Evolutionary conservation across 2,329 filamentous ascomycete genomes (phyloP).

Genomic region (Diaporthe caulivora): DNA sequence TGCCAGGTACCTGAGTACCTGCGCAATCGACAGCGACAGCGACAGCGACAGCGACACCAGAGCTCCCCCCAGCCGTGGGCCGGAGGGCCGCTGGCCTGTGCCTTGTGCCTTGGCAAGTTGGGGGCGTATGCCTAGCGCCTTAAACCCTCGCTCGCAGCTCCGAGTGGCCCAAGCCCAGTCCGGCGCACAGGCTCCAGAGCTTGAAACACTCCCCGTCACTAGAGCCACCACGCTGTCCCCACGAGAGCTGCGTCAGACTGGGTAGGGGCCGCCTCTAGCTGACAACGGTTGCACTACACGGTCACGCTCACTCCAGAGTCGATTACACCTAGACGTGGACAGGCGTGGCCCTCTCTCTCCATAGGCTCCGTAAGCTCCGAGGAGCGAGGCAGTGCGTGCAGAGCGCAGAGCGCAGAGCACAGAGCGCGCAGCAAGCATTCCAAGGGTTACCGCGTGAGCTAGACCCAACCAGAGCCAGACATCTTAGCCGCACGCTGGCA

Average conservation of each 20-base stretch:
- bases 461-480: background rate
- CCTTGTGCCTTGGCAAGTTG: too few species aligned
- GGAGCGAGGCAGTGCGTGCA: background rate
- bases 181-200: slow-evolving; percentile 16
- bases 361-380: background rate
- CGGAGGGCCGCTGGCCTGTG: background rate
- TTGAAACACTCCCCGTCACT: slow-evolving; percentile 22
- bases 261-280: slow-evolving; percentile 1
- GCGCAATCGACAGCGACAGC: slow-evolving; percentile 14
- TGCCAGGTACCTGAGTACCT: background rate
- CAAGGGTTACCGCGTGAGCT: background rate
- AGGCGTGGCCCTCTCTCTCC: background rate
- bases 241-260: slow-evolving; percentile 25
- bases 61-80: background rate
- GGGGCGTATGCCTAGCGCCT: slow-evolving; percentile 19
- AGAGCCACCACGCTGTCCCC: slow-evolving; percentile 11
- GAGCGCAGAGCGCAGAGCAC: too few species aligned
- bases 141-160: slow-evolving; percentile 5
- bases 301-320: background rate
- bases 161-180: background rate
- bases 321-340: slow-evolving; percentile 1
- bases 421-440: too few species aligned
- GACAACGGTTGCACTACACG: background rate
- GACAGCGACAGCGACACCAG: too few species aligned
- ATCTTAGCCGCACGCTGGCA: background rate